Base-by-base conservation (phyloP, 192 early-diverging fungal species). In the Coemansia sp. region DNA sequence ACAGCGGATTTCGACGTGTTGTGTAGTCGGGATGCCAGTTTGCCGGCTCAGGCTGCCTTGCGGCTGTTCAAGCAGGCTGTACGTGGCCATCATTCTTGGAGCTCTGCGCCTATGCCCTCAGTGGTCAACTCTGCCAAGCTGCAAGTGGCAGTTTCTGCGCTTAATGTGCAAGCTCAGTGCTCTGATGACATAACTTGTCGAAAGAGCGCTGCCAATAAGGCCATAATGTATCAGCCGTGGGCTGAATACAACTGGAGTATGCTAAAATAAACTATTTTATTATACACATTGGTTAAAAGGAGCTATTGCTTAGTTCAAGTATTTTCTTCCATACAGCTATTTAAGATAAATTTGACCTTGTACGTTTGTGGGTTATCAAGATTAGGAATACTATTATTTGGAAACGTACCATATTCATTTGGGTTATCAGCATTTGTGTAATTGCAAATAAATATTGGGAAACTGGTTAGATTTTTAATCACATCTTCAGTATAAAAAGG, bases 151-250 rank as follows among this genome's bases (percentile, higher is more conserved):
- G 58, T 55, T 10, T 56, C 50, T 28, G 47, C 40, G 6, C 38
- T 56, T 13, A 47, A 39, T 13, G 37, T 54, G 7, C 59, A 50
- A 14, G 58, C 57, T 5, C 26, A 55, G 38, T 28, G 33, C 15
- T 26, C 46, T 16, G 65, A 14, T 4, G 16, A 33, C 18, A 9
- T 2, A 3, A 20, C n/a, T 11, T 42, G n/a, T 3, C 57, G 58
- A 7, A 51, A 47, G n/a, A 15, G 54, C 6, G 74, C 74, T 5
- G 74, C 63, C 31, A 48, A 50, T 14, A 46, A 56, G 18, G 67
- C 74, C 1, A 61, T 78, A 11, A 57, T 63, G 41, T 68, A 70
- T 41, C 59, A 65, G 42, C 74, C 74, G 19, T 78, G 74, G 74
- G 38, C 50, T n/a, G 46, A 46, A 4, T 56, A 59, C 2, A 42